These are phyloP conservation scores for Phytophthora vignae DNA, from an alignment of 352 stramenopile genomes.

Conservation along the genomic window DNA sequence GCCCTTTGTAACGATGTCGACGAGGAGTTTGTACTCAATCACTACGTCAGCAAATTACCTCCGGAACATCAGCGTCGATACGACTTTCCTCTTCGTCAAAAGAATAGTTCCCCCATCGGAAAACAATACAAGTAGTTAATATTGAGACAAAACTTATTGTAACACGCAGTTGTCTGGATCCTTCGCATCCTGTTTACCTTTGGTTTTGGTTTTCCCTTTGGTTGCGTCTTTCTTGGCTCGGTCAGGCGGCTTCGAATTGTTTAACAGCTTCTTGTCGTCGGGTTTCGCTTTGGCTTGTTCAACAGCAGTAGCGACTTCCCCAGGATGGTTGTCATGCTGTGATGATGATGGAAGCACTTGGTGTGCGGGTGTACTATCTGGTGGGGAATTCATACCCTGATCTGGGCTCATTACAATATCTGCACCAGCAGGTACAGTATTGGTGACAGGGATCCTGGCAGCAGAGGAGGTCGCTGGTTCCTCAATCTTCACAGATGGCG, in stretches of 20 bases:
- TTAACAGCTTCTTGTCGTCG: background rate
- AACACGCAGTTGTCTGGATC: conserved; percentile 31
- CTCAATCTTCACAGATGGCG: background rate
- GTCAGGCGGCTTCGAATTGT: background rate
- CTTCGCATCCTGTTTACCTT: conserved; percentile 15
- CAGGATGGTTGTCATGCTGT: background rate
- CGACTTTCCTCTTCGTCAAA: conserved; percentile 3
- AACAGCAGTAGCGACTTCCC: background rate
- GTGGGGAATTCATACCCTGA: background rate
- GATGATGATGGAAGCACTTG: background rate
- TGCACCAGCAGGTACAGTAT: background rate
- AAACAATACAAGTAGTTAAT: background rate
- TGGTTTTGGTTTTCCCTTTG: conserved; percentile 11
- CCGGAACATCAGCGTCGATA: conserved; percentile 21
- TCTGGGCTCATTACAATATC: conserved; percentile 2
- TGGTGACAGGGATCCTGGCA: background rate
- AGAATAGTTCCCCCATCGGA: background rate
- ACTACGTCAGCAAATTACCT: conserved; percentile 27
- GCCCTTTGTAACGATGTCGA: conserved; percentile 48
- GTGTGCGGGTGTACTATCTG: background rate
- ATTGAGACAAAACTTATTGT: conserved; percentile 16
- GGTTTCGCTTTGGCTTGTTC: conserved; percentile 1
- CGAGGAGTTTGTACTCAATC: conserved; percentile 28
- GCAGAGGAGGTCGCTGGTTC: background rate
- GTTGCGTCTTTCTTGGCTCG: background rate